phyloP scores from a whole-genome alignment of 129 eudicot genomes.

The Cynara cardunculus region DNA sequence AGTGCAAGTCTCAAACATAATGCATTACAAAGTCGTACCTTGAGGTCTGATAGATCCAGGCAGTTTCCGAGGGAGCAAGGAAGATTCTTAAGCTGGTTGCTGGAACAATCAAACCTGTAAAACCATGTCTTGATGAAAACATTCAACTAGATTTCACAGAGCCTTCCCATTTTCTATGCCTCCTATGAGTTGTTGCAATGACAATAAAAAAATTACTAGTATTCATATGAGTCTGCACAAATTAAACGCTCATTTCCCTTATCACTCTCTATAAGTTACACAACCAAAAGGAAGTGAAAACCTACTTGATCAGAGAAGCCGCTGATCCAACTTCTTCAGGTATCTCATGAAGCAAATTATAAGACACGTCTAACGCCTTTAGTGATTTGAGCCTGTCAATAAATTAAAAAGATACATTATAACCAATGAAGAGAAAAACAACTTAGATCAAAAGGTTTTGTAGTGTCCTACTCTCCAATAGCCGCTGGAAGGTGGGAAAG shows the following conservation, averaged over 20 bases:
- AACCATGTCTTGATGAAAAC: conserved; percentile 6
- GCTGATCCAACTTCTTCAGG: conserved; percentile 87
- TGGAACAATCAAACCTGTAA: conserved; percentile 85
- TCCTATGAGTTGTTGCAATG: not conserved
- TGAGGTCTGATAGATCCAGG: conserved; percentile 63
- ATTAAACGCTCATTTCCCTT: not conserved
- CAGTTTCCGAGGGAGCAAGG: conserved; percentile 80
- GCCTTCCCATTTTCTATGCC: not conserved
- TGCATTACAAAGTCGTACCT: conserved; percentile 47
- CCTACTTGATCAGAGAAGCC: conserved; percentile 83
- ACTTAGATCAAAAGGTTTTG: not conserved
- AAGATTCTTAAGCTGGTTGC: conserved; percentile 65
- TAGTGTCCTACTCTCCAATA: conserved; percentile 79
- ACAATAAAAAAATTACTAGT: not conserved
- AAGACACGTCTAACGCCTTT: conserved; percentile 79
- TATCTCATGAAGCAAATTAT: conserved; percentile 45
- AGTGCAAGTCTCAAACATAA: conserved; percentile 8
- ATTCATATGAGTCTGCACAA: not conserved
- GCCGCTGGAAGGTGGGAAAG: conserved; percentile 83
- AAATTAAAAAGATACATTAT: not conserved
- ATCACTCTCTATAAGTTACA: not conserved
- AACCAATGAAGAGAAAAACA: not conserved
- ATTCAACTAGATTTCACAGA: conserved; percentile 1
- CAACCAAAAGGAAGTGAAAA: not conserved
- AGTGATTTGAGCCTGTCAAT: conserved; percentile 67